Evolutionary conservation across 2,329 filamentous ascomycete species (phyloP).

Genomic region (Epichloe sylvatica): DNA sequence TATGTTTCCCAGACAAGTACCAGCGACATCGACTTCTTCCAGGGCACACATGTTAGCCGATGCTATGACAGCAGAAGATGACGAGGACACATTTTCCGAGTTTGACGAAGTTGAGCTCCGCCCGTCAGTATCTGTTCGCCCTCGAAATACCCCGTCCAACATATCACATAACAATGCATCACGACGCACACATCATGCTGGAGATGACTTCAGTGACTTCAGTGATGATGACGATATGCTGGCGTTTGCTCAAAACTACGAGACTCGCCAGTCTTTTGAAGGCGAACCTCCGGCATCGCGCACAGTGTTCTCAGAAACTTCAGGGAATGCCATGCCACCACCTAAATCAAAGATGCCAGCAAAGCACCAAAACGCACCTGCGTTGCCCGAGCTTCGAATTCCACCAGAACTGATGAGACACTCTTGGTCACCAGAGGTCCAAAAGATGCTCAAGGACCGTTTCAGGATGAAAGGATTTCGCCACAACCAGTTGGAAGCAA

Average conservation of each 20-base stretch:
- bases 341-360: constrained; percentile 19
- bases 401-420: constrained; percentile 46
- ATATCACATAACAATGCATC: background rate
- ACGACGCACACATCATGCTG: constrained; percentile 9
- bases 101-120: constrained; percentile 16
- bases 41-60: background rate
- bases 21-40: background rate
- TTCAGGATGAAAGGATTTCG: constrained; percentile 82
- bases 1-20: constrained; percentile 16
- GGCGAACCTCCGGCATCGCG: constrained; percentile 16
- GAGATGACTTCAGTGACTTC: constrained; percentile 31
- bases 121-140: background rate
- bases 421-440: constrained; percentile 79
- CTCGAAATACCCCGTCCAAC: background rate
- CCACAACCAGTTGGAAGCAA: constrained; percentile 83
- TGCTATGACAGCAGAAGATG: constrained; percentile 5
- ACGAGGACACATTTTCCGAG: constrained; percentile 17
- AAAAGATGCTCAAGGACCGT: constrained; percentile 60
- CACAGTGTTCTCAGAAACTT: constrained; percentile 31
- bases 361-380: constrained; percentile 19
- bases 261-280: constrained; percentile 24
- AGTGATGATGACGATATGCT: constrained; percentile 39
- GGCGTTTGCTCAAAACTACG: constrained; percentile 36
- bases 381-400: constrained; percentile 21
- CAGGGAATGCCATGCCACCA: constrained; percentile 27